Evolutionary conservation across 164 flowering plant species (phyloP), one percentile per base, ranked within the genome.

Genomic region (Aristolochia californica): DNA sequence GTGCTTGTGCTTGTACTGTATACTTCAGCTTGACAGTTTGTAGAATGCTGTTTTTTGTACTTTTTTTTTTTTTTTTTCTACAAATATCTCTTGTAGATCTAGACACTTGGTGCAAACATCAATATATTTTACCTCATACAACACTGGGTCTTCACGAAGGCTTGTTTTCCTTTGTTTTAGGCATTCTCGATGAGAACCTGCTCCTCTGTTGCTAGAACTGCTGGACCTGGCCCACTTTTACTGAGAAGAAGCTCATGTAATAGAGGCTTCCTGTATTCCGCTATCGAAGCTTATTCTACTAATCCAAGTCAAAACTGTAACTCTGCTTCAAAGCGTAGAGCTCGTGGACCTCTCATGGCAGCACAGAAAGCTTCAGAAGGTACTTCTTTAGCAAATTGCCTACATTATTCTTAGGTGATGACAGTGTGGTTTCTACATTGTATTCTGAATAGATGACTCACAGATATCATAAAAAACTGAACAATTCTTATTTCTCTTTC

Each of bases 331-430:
- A 85, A 80, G 69, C 60, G 86, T 61, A 78, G 94, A 70, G 79
- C 86, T 52, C 77, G 90, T 65, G 91, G 88, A 58, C 91, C 87
- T 30, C 82, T 93, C 12, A 81, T 87, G 91, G 95, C 94, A 1
- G 91, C 87, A 17, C 88, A 85, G 70, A 87, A 84, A 66, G 79
- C 80, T 45, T 57, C 83, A 21, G 75, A 78, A 77, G 98, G 96
- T 87, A 58, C 53, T 20, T 38, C 26, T 38, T 53, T 7, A 8
- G 54, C 38, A 47, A 53, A 23, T 23, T 45, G 10, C 18, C 14
- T 43, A 13, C 11, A 8, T 43, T 7, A 11, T 34, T 15, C 22
- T 27, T 45, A 34, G 10, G 10, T 34, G 40, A 34, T 34, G 40
- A 34, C 10, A 23, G 13, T 13, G 13, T 50, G 54, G 16, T 50